Evolutionary conservation across 2,329 filamentous ascomycete species (phyloP).

Genomic region (Colletotrichum tofieldiae): DNA sequence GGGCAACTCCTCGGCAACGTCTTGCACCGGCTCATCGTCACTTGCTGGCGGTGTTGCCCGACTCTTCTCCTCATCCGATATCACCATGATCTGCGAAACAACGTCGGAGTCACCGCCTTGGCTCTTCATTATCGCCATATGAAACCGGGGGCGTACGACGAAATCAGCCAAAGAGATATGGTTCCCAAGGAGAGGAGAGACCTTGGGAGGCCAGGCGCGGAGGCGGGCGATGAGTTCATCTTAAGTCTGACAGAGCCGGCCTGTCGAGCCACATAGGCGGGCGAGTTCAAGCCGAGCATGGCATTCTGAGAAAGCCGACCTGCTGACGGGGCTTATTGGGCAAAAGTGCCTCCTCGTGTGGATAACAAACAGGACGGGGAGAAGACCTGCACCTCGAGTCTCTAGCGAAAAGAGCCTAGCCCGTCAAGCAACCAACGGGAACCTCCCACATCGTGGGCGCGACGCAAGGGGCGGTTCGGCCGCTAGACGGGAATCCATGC

Average conservation of each 20-base stretch:
- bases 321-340: background rate
- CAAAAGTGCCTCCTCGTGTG: background rate
- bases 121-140: background rate
- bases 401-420: background rate
- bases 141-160: no score
- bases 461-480: background rate
- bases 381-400: background rate
- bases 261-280: background rate
- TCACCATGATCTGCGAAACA: background rate
- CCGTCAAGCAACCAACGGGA: background rate
- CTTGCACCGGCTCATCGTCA: background rate
- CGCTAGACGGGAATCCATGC: background rate
- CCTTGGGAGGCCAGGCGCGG: background rate
- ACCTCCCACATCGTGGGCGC: background rate
- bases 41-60: background rate
- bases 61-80: conserved; percentile 3
- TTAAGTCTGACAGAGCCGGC: background rate
- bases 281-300: conserved; percentile 19
- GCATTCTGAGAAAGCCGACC: background rate
- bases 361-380: background rate
- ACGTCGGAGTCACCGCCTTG: background rate
- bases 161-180: background rate
- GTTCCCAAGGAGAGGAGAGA: background rate
- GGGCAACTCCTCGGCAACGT: background rate
- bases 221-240: background rate